Conservation (phyloP, 257 asterid genomes). For the Dorcoceras hygrometricum region DNA sequence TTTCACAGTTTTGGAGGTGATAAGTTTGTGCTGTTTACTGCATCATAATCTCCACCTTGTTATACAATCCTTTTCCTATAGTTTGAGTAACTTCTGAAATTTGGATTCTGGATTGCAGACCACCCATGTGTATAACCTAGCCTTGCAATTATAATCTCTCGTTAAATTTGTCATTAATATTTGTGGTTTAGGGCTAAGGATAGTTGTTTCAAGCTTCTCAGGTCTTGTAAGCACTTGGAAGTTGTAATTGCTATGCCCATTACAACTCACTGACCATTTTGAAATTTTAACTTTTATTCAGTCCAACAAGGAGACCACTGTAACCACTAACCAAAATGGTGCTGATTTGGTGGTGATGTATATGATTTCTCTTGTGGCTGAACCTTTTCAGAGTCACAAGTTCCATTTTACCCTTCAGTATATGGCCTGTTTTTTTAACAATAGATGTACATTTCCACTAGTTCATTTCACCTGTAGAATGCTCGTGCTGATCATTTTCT, state of each 20-base stretch:
- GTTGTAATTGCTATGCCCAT: neutral
- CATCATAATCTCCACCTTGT: neutral
- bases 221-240: neutral
- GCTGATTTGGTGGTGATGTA: neutral
- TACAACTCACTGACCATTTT: neutral
- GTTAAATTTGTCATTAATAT: too few relatives aligned
- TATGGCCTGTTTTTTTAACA: neutral
- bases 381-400: neutral
- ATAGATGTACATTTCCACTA: neutral
- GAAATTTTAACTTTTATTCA: too few relatives aligned
- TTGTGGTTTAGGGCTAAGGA: neutral
- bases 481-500: neutral
- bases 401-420: neutral
- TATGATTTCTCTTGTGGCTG: neutral
- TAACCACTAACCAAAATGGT: neutral
- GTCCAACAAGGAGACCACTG: neutral
- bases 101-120: neutral
- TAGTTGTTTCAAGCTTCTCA: neutral
- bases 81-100: neutral
- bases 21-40: constrained; percentile 5
- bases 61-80: constrained; percentile 3
- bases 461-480: neutral
- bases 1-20: constrained; percentile 56
- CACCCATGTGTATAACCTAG: neutral
- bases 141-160: neutral